Percentiles rank a stretch among this genome's conserved stretches.
Conservation (phyloP, 2,329 filamentous ascomycete species). For the Cytospora paraplurivora region DNA sequence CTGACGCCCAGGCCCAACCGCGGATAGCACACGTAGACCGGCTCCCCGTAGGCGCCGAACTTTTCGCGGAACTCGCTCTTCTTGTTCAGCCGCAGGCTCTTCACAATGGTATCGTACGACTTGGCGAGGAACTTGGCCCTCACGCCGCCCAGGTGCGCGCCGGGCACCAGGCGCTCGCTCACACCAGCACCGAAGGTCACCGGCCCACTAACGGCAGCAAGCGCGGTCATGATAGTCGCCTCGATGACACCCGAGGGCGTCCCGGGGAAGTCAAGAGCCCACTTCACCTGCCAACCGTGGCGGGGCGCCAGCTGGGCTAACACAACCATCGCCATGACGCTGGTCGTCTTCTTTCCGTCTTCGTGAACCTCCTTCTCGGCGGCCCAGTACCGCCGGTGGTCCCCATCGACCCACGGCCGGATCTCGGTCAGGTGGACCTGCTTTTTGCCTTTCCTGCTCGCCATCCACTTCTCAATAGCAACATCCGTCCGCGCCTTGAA, state of each 20-base stretch:
- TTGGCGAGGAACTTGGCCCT: constrained; percentile 79
- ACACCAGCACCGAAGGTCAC: constrained; percentile 91
- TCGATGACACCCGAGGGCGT: constrained; percentile 88
- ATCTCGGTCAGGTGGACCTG: constrained; percentile 93
- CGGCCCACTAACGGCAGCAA: constrained; percentile 54
- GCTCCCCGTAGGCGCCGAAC: constrained; percentile 81
- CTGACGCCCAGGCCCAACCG: constrained; percentile 80
- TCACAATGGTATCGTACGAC: constrained; percentile 80
- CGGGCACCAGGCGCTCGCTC: constrained; percentile 70
- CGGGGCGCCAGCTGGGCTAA: constrained; percentile 78
- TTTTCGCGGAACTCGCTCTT: constrained; percentile 92
- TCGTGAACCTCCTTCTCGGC: constrained; percentile 74
- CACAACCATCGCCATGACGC: constrained; percentile 76
- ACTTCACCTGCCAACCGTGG: constrained; percentile 93
- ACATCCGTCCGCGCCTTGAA: constrained; percentile 70
- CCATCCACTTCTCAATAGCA: constrained; percentile 78
- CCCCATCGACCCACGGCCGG: constrained; percentile 80
- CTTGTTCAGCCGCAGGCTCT: constrained; percentile 77
- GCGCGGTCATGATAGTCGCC: constrained; percentile 72
- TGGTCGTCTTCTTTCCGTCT: constrained; percentile 52
- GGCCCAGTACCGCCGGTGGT: constrained; percentile 84
- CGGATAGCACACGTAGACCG: constrained; percentile 88
- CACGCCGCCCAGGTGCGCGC: constrained; percentile 78
- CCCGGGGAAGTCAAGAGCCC: constrained; percentile 89
- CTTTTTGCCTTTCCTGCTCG: constrained; percentile 69